Percentiles rank a stretch among this genome's conserved stretches.
Conservation (phyloP, 805 yeast genomes). For the Cyberlindnera maritima region DNA sequence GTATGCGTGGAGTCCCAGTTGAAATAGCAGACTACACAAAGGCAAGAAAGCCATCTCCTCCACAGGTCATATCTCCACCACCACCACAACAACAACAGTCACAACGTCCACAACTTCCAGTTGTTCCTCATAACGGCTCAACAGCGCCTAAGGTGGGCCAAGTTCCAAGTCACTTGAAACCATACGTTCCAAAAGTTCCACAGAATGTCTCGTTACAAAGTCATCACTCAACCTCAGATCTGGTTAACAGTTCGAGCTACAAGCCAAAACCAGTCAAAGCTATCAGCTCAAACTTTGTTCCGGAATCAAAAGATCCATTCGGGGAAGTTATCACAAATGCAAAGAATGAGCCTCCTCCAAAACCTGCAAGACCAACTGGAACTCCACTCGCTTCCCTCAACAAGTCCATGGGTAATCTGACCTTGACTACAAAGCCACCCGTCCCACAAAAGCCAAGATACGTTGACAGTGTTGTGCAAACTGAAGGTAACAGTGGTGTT, state of each 20-base stretch:
- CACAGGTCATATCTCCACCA: not conserved
- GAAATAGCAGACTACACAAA: slow-evolving; percentile 39
- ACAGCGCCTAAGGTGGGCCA: not conserved
- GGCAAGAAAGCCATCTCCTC: slow-evolving; percentile 21
- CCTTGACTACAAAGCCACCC: slow-evolving; percentile 13
- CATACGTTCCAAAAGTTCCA: not conserved
- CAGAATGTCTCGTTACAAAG: not conserved
- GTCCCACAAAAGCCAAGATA: slow-evolving; percentile 23
- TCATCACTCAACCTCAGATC: slow-evolving; percentile 9
- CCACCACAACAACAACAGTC: not conserved
- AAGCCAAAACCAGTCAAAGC: slow-evolving; percentile 7
- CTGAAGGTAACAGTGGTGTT: slow-evolving; percentile 13
- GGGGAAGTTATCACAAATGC: slow-evolving; percentile 2
- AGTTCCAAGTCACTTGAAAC: not conserved
- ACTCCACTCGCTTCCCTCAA: slow-evolving; percentile 13
- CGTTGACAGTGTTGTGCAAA: slow-evolving; percentile 29
- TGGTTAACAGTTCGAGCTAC: not conserved
- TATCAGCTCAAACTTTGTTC: slow-evolving; percentile 3
- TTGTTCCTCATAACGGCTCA: not conserved
- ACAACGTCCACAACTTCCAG: not conserved
- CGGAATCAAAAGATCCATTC: slow-evolving; percentile 10
- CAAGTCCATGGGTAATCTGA: slow-evolving; percentile 24
- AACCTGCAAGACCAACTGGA: slow-evolving; percentile 22
- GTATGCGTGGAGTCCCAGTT: slow-evolving; percentile 50
- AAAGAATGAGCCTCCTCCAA: slow-evolving; percentile 17